phyloP scores from a whole-genome alignment of 2,329 filamentous ascomycete species.

The Thyridium curvatum region DNA sequence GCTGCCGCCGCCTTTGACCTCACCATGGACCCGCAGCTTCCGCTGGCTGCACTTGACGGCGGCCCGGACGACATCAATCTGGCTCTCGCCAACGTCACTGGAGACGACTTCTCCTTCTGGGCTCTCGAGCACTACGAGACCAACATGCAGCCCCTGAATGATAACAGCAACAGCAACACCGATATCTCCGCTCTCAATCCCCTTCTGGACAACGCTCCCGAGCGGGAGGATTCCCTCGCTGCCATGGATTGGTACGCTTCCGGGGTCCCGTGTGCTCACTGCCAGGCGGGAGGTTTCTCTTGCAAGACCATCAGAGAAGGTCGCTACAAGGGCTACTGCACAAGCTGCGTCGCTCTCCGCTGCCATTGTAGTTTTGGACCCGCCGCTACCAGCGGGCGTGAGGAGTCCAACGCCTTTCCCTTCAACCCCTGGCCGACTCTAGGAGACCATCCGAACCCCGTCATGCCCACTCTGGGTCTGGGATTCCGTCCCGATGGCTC shows the following conservation, averaged over 20 bases:
- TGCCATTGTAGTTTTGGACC: constrained; percentile 51
- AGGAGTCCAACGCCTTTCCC: constrained; percentile 29
- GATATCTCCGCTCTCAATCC: neutral
- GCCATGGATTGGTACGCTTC: constrained; percentile 35
- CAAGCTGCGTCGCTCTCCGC: constrained; percentile 54
- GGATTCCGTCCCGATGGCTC: constrained; percentile 3
- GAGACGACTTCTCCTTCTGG: constrained; percentile 54
- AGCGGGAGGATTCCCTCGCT: constrained; percentile 16
- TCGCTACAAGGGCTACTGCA: constrained; percentile 54
- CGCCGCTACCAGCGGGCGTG: constrained; percentile 17
- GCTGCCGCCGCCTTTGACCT: constrained; percentile 16
- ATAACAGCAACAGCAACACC: constrained; percentile 23
- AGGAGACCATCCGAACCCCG: constrained; percentile 34
- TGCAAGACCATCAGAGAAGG: constrained; percentile 57
- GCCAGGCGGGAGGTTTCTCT: constrained; percentile 43
- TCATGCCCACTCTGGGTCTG: constrained; percentile 15
- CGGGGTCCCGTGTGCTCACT: constrained; percentile 44
- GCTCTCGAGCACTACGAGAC: constrained; percentile 52
- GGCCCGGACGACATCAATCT: constrained; percentile 40
- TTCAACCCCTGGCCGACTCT: constrained; percentile 38
- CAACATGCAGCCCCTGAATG: constrained; percentile 5
- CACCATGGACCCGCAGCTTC: constrained; percentile 3
- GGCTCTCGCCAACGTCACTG: constrained; percentile 47
- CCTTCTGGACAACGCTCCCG: constrained; percentile 3
- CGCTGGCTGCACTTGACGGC: constrained; percentile 10